These are phyloP conservation scores for Casuarina glauca DNA, from an alignment of 306 rosid genomes.

Conservation along the genomic window DNA sequence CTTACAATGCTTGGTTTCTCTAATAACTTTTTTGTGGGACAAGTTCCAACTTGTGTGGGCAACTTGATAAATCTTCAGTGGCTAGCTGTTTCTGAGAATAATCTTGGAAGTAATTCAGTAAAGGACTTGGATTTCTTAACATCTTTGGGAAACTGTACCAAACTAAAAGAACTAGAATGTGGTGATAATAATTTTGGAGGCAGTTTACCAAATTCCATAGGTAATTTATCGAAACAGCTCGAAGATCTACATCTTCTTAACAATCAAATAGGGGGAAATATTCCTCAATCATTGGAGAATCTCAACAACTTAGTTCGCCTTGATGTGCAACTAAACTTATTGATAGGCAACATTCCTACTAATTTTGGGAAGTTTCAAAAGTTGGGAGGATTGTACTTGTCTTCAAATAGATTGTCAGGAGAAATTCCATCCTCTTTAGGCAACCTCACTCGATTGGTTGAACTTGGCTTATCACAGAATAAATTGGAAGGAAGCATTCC, in stretches of 20 bases:
- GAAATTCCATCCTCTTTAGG: too few species aligned
- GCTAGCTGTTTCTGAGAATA: background rate
- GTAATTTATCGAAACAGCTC: constrained; percentile 35
- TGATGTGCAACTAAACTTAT: rapidly evolving
- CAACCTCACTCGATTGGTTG: too few species aligned
- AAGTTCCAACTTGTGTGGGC: constrained; percentile 26
- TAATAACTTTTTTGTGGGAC: constrained; percentile 5
- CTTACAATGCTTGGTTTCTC: background rate
- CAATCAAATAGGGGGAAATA: background rate
- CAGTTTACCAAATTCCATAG: constrained; percentile 23
- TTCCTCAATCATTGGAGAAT: too few species aligned
- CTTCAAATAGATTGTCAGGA: too few species aligned
- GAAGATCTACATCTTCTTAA: rapidly evolving
- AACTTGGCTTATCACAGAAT: too few species aligned
- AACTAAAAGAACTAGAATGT: background rate
- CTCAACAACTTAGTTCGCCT: background rate
- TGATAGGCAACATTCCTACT: too few species aligned
- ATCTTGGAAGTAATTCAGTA: constrained; percentile 29
- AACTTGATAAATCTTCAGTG: background rate
- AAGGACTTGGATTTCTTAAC: constrained; percentile 34
- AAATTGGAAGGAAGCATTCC: too few species aligned
- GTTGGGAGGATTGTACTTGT: too few species aligned
- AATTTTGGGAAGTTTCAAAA: too few species aligned
- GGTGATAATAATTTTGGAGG: constrained; percentile 37
- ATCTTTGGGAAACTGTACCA: constrained; percentile 32